Evolutionary conservation across 441 rosid species (phyloP).

Genomic region (Pelargonium australe): DNA sequence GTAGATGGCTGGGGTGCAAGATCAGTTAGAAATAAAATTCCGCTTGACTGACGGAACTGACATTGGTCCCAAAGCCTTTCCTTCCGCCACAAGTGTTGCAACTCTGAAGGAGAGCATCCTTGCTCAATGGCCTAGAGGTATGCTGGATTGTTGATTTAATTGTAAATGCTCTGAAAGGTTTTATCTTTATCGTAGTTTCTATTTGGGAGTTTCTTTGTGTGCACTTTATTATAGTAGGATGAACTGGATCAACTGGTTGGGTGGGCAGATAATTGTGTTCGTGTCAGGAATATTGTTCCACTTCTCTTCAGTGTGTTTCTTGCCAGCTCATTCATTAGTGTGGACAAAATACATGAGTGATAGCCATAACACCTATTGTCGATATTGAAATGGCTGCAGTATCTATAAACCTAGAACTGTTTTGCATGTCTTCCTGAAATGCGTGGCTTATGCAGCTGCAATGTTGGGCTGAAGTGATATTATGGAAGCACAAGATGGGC

Average conservation of each 20-base stretch:
- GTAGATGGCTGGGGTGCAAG: slow-evolving; percentile 65
- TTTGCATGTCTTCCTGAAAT: background rate
- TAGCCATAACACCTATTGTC: background rate
- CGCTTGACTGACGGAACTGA: slow-evolving; percentile 85
- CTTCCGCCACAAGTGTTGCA: slow-evolving; percentile 73
- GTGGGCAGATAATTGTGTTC: background rate
- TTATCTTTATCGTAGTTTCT: background rate
- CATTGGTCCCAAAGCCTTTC: slow-evolving; percentile 85
- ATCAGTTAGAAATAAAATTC: slow-evolving; percentile 88
- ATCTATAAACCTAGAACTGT: background rate
- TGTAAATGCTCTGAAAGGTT: background rate
- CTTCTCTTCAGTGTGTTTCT: background rate
- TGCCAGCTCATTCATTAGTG: background rate
- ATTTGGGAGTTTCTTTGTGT: background rate
- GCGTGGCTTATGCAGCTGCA: background rate
- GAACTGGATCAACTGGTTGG: background rate
- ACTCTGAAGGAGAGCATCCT: slow-evolving; percentile 86
- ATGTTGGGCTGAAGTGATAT: background rate
- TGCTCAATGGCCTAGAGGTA: slow-evolving; percentile 96
- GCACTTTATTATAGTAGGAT: background rate
- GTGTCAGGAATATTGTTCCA: background rate
- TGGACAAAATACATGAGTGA: background rate
- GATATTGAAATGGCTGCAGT: background rate
- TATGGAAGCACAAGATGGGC: background rate
- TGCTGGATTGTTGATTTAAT: slow-evolving; percentile 19